Conservation (phyloP, 495 filamentous ascomycete genomes). For the Diplogelasinospora grovesii region DNA sequence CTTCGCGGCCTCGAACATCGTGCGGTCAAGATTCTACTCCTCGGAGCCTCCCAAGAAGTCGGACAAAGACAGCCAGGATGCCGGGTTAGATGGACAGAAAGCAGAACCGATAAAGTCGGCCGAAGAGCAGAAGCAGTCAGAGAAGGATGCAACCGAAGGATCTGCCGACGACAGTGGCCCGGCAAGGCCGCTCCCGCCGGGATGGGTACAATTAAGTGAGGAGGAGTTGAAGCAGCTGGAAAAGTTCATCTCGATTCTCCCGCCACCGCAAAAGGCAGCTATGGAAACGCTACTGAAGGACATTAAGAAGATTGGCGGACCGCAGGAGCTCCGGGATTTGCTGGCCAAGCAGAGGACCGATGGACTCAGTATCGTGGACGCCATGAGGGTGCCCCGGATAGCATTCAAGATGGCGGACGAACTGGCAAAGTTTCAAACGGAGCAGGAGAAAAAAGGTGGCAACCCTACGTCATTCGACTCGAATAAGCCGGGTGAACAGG, state of each 20-base stretch:
- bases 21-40: constrained; percentile 18
- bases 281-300: constrained; percentile 5
- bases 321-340: constrained; percentile 23
- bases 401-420: constrained; percentile 13
- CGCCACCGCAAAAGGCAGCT: constrained; percentile 1
- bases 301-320: constrained; percentile 21
- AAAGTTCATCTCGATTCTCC: neutral
- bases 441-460: constrained; percentile 2
- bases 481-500: constrained; percentile 15
- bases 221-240: constrained; percentile 20
- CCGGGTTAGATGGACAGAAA: too few species aligned
- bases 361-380: constrained; percentile 58
- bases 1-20: constrained; percentile 1
- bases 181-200: neutral
- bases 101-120: constrained; percentile 1
- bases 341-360: constrained; percentile 52
- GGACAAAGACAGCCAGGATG: constrained; percentile 1
- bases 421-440: constrained; percentile 9
- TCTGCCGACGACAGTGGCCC: neutral
- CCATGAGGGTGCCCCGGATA: constrained; percentile 26
- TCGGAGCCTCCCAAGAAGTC: constrained; percentile 12
- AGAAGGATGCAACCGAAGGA: neutral
- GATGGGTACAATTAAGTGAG: constrained; percentile 22
- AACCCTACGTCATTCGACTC: constrained; percentile 10
- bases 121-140: constrained; percentile 1